Base-by-base conservation (phyloP, 2,329 filamentous ascomycete genomes). In the Penicillium sp. region DNA sequence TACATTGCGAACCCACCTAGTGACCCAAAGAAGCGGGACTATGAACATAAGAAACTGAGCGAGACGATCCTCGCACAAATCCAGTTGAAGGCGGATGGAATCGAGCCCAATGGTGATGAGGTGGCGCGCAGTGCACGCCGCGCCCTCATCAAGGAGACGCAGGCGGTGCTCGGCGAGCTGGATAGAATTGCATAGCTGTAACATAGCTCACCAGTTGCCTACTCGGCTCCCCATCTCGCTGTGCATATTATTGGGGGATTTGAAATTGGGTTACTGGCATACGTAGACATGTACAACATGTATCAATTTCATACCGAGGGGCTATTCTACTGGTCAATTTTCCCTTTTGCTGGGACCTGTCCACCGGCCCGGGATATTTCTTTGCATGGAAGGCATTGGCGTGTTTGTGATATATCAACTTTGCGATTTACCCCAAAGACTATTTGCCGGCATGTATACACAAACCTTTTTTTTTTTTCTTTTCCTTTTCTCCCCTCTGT, bases 51-150 rank as follows among this genome's bases (percentile, higher is more conserved):
- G 57, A 77, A 74, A 51, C 62, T 81, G 45, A 75, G 69, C 54
- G 78, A 80, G 67, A 77, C 71, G 1, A 74, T 79, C 12, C 59
- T 80, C 64, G 67, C 70, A 19, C 76, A 80, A 62, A 69, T 80
- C 17, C 66, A 78, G 48, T 57, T 81, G 56, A 79, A 79, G 82
- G 74, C 95, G 6, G 89, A 93, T 67, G 85, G 89, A 7, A 77
- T 97, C 13, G 88, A 94, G 63, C 78, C 80, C 3, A 90, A 95
- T 66, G 86, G 89, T 72, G 73, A 81, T 6, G 84, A 86, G 60
- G 80, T 87, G 6, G 71, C 82, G 50, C 76, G 80, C 9, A 71
- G 80, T 43, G 84, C 87, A 62, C 72, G 71, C 63, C 78, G 72
- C 57, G 72, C 70, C 7, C 66, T 81, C 38, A 74, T 80, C 42